Evolutionary conservation across 305 asterid genomes (phyloP), one percentile per base, ranked within the genome.

Genomic region (Solanum hybrid): DNA sequence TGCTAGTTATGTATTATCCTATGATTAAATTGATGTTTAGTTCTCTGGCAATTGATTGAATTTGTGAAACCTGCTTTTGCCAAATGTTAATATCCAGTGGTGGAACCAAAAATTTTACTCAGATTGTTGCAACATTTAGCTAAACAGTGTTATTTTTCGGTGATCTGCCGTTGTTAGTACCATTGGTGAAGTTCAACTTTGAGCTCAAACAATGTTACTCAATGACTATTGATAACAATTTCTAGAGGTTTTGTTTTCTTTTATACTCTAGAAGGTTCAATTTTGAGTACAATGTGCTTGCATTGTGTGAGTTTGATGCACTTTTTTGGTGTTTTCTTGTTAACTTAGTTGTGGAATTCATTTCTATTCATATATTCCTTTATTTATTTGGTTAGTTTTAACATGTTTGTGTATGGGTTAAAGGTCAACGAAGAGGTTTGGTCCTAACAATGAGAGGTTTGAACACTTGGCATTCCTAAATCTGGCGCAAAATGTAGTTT

Each of bases 391-490:
- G 88, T 86, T 82, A 46, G 85, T 71, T 87, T 86, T 86, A 71
- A 60, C 51, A 24, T 89, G 76, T 71, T 90, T 32, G 7, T 5
- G 14, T 14, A 77, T 88, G 89, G 27, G 75, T 88, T 92, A 56
- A 89, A 97, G 99, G 92, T 97, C 99, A 71, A 97, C 98, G 14
- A 97, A 95, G 93, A 90, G 95, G 78, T 97, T 96, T 82, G 99
- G 99, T 79, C 91, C 96, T 26, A 97, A 96, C 89, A 94, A 94
- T 93, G 92, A 95, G 97, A 95, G 99, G 93, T 97, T 97, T 91
- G 98, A 97, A 93, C 99, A 97, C 86, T 93, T 96, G 94, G 99
- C 99, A 35, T 97, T 97, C 92, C 93, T 97, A 92, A 97, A 97
- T 92, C 94, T 97, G 86, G 98, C 97, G 4, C 99, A 97, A 88